Base-by-base conservation (phyloP, 2,329 filamentous ascomycete species). In the Chaetomiaceae sp. region DNA sequence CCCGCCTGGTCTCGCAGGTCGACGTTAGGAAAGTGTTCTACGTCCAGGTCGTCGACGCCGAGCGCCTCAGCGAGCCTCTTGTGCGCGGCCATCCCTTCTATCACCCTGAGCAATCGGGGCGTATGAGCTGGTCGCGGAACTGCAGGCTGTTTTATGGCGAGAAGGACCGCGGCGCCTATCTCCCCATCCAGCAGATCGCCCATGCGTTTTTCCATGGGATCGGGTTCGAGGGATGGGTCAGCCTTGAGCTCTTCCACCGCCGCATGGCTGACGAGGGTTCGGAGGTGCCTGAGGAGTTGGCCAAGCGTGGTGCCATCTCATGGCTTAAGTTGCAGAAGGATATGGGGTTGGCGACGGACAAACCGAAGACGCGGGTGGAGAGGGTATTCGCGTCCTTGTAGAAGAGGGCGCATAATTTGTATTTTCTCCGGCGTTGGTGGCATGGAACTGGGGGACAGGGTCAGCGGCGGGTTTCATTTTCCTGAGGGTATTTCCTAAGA, bases 91-190 rank as follows among this genome's bases (percentile, higher is more conserved):
- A 88, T 62, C 64, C 70, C 5, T 85, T 79, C 60, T 77, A 85
- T 67, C 70, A 78, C 8, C 65, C 73, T 0, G 74, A 72, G 4
- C 83, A 86, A 65, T 77, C 76, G 14, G 63, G 78, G 2, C 70
- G 83, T 3, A 91, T 92, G 87, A 87, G 78, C 61, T 92, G 87
- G 87, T 87, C 80, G 33, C 70, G 87, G 16, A 90, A 90, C 63
- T 87, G 84, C 55, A 73, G 87, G 16, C 65, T 86, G 3, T 89
- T 86, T 62, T 81, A 85, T 55, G 82, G 86, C 58, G 70, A 85
- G 63, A 67, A 76, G 63, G 68, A 81, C 3, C 67, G 73, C 2
- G 83, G 83, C 0, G 86, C 78, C 0, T 89, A 89, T 61, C 68
- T 91, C 1, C 87, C 87, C 0, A 74, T 85, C 6, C 69, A 73